Conservation (phyloP, 495 filamentous ascomycete species). For the Penicillium lividum region DNA sequence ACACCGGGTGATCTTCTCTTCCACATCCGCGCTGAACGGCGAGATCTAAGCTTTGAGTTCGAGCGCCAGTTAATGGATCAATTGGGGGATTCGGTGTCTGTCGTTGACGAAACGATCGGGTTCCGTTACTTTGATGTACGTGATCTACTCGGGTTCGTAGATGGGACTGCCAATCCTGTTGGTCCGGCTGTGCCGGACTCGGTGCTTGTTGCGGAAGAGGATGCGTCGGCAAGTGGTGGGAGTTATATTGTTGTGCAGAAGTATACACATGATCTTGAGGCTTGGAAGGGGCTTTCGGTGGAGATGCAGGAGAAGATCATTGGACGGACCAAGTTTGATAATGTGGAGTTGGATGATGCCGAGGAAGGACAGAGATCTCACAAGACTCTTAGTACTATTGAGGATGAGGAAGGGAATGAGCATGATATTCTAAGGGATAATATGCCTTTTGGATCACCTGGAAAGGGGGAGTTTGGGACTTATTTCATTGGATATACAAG, state of each 20-base stretch:
- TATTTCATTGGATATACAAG: conserved; percentile 62
- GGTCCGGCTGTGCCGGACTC: conserved; percentile 46
- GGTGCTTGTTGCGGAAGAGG: conserved; percentile 47
- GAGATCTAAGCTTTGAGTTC: conserved; percentile 60
- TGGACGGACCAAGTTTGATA: conserved; percentile 57
- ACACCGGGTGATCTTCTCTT: conserved; percentile 59
- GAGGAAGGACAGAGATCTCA: conserved; percentile 50
- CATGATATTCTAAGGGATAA: conserved; percentile 58
- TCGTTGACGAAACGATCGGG: conserved; percentile 55
- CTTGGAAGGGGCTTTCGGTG: conserved; percentile 45
- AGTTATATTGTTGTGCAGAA: conserved; percentile 62
- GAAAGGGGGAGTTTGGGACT: conserved; percentile 54
- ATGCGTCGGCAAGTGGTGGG: conserved; percentile 39
- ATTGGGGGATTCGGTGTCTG: conserved; percentile 45
- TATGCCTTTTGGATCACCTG: conserved; percentile 60
- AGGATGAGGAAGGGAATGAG: conserved; percentile 52
- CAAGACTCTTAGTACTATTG: conserved; percentile 56
- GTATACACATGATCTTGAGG: conserved; percentile 54
- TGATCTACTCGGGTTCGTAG: conserved; percentile 60
- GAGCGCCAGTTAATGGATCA: conserved; percentile 53
- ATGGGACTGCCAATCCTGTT: conserved; percentile 60
- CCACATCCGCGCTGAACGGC: conserved; percentile 57
- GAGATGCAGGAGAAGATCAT: conserved; percentile 59
- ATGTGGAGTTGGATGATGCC: conserved; percentile 56
- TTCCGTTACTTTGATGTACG: conserved; percentile 63